These are phyloP conservation scores for Pleodorina starrii DNA, from an alignment of 139 green algal genomes.

Conservation along the genomic window DNA sequence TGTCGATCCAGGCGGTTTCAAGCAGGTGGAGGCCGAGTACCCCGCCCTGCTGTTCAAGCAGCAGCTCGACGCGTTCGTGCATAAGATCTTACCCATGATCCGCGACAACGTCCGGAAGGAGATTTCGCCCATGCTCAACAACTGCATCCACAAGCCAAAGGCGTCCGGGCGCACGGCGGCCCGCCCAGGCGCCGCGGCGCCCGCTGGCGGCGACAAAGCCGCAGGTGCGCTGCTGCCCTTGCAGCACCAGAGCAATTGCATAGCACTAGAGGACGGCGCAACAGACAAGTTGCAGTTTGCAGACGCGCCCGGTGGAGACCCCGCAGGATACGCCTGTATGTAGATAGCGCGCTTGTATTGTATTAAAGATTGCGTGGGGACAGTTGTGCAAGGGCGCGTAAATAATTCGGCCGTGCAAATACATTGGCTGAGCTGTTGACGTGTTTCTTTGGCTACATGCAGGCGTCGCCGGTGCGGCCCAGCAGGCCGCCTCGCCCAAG, in stretches of 20 bases:
- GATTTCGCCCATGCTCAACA: conserved; percentile 86
- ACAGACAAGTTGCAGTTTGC: neutral
- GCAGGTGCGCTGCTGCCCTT: neutral
- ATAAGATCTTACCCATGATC: conserved; percentile 99
- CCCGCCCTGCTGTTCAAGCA: conserved; percentile 99
- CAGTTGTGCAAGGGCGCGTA: no score
- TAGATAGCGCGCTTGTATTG: neutral
- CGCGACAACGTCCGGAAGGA: conserved; percentile 98
- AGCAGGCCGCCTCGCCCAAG: conserved; percentile 59
- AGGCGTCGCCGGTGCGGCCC: conserved; percentile 21
- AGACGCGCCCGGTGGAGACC: no score
- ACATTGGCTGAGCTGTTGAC: neutral
- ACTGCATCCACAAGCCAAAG: conserved; percentile 91
- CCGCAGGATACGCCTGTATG: no score
- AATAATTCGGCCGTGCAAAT: no score
- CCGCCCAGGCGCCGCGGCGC: neutral
- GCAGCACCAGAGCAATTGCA: neutral
- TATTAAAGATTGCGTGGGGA: no score
- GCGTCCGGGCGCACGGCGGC: neutral
- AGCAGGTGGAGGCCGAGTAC: conserved; percentile 98
- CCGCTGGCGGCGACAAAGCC: neutral
- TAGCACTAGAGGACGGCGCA: neutral
- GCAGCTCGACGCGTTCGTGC: conserved; percentile 98
- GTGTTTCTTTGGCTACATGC: neutral
- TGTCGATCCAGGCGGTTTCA: conserved; percentile 65